phyloP scores from a whole-genome alignment of 2,329 filamentous ascomycete species.

The Pleomassaria siparia region DNA sequence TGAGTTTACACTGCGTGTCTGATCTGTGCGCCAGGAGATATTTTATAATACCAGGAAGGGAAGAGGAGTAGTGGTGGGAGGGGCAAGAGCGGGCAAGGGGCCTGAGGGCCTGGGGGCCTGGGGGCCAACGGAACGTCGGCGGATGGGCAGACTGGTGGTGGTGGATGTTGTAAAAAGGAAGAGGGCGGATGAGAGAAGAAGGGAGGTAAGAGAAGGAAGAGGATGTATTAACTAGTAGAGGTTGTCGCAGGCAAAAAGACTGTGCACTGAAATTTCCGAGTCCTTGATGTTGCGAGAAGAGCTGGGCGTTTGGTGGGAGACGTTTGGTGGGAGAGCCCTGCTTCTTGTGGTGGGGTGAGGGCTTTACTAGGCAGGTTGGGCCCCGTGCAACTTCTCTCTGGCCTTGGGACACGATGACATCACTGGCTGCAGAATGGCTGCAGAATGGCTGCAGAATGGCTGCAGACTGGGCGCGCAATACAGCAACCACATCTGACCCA shows the following conservation, averaged over 20 bases:
- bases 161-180: constrained; percentile 1
- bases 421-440: too few relatives aligned
- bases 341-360: constrained; percentile 5
- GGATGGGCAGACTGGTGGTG: not conserved
- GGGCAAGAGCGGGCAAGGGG: not conserved
- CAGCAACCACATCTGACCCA: not conserved
- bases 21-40: not conserved
- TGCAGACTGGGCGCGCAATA: not conserved
- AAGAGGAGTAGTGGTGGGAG: not conserved
- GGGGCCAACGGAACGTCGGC: not conserved
- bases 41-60: not conserved
- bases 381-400: constrained; percentile 1
- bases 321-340: constrained; percentile 8
- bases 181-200: constrained; percentile 1
- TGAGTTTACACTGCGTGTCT: not conserved
- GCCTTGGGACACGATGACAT: constrained; percentile 7
- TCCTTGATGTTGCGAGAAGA: constrained; percentile 1
- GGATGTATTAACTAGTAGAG: constrained; percentile 10
- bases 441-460: too few relatives aligned
- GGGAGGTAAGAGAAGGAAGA: constrained; percentile 1
- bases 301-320: too few relatives aligned
- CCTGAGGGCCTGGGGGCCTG: constrained; percentile 1
- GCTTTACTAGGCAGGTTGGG: constrained; percentile 7
- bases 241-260: constrained; percentile 3
- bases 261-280: constrained; percentile 4